Percentiles rank a stretch among this genome's conserved stretches.
Conservation (phyloP, 345 rosid species). For the Aquilaria malaccensis region DNA sequence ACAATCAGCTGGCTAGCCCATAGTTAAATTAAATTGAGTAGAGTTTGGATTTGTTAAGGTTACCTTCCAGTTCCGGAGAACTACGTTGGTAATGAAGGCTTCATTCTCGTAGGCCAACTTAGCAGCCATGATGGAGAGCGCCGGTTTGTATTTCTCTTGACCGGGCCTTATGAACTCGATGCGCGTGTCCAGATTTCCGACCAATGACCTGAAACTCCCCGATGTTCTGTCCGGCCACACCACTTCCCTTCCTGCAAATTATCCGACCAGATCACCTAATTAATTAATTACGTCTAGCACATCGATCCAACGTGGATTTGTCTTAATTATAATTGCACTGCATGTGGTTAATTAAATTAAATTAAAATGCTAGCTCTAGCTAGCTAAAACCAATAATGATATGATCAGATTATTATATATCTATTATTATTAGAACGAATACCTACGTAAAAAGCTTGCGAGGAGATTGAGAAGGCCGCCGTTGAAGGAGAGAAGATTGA, state of each 20-base stretch:
- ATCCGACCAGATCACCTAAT: too few species aligned
- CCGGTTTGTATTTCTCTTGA: slow-evolving; percentile 26
- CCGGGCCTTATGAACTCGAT: slow-evolving; percentile 27
- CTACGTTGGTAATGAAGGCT: slow-evolving; percentile 23
- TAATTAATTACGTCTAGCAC: too few species aligned
- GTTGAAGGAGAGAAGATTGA: slow-evolving; percentile 38
- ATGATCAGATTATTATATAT: not conserved
- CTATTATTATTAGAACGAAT: not conserved
- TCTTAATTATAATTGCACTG: not conserved
- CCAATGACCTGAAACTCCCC: slow-evolving; percentile 25
- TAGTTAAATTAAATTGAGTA: too few species aligned
- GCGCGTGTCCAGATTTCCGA: slow-evolving; percentile 33
- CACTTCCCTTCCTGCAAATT: slow-evolving; percentile 26
- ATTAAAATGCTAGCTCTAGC: not conserved
- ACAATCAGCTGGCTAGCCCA: too few species aligned
- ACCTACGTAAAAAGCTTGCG: slow-evolving; percentile 13
- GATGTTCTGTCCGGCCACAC: slow-evolving; percentile 33
- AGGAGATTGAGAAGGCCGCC: slow-evolving; percentile 32
- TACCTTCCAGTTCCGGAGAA: slow-evolving; percentile 39
- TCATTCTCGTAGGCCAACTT: slow-evolving; percentile 44
- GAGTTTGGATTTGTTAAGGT: too few species aligned
- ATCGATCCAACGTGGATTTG: not conserved
- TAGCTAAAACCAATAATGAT: not conserved
- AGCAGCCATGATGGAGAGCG: slow-evolving; percentile 47
- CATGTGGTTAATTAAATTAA: not conserved